Conservation (phyloP, 177 flowering plant genomes). For the Vitis hybrid region DNA sequence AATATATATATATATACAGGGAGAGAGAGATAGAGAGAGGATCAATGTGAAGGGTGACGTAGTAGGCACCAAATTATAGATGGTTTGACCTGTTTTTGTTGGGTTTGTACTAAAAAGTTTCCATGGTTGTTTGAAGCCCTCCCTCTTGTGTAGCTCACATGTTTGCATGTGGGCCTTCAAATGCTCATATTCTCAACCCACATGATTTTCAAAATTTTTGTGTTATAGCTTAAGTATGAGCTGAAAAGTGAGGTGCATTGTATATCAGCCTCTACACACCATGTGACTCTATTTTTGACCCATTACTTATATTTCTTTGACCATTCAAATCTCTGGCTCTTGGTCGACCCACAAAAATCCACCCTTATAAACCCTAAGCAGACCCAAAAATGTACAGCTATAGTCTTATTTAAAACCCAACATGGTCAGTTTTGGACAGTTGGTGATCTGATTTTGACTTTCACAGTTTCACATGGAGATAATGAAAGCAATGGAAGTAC, state of each 20-base stretch:
- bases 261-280: conserved; percentile 19
- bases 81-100: background rate
- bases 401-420: background rate
- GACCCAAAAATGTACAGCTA: no score
- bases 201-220: conserved; percentile 12
- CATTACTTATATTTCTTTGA: conserved; percentile 9
- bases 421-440: background rate
- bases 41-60: background rate
- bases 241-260: conserved; percentile 10
- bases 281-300: conserved; percentile 28
- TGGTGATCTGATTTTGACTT: background rate
- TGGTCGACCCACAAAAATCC: background rate
- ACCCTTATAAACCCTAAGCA: background rate
- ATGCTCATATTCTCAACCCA: conserved; percentile 20
- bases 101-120: conserved; percentile 9
- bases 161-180: conserved; percentile 28
- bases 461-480: background rate
- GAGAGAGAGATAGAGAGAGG: no score
- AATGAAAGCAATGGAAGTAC: background rate
- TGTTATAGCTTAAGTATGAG: no score
- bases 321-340: conserved; percentile 16
- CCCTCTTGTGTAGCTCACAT: conserved; percentile 29
- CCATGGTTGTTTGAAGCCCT: background rate
- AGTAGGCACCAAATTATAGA: background rate
- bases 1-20: no score